Evolutionary conservation across 441 rosid genomes (phyloP).

Genomic region (Erodium trifolium): DNA sequence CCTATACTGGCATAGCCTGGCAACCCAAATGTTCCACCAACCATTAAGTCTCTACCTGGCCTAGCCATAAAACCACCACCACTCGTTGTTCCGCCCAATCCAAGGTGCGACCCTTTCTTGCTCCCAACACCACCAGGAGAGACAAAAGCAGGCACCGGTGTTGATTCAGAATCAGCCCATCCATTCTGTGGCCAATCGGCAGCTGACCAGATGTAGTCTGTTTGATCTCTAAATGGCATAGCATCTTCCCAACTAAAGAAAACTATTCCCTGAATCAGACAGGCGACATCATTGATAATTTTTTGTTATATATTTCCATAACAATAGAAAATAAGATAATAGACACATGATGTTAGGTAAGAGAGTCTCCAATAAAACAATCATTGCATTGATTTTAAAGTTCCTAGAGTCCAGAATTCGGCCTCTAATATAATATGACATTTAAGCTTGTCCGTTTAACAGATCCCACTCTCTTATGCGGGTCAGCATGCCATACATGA

Average conservation of each 20-base stretch:
- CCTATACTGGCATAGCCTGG: constrained; percentile 65
- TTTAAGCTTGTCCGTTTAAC: neutral
- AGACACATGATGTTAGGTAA: neutral
- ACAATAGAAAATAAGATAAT: neutral
- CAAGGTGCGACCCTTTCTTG: constrained; percentile 70
- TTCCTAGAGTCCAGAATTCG: constrained; percentile 15
- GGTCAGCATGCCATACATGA: neutral
- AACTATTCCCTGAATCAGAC: constrained; percentile 58
- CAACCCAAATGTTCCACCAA: constrained; percentile 52
- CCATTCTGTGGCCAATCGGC: constrained; percentile 90
- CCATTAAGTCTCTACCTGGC: constrained; percentile 43
- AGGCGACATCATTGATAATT: neutral
- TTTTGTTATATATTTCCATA: neutral
- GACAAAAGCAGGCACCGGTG: constrained; percentile 65
- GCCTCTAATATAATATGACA: constrained; percentile 11
- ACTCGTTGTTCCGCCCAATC: constrained; percentile 70
- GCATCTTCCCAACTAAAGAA: constrained; percentile 63
- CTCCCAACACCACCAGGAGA: constrained; percentile 77
- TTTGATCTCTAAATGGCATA: constrained; percentile 31
- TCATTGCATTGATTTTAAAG: neutral
- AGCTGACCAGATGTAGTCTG: constrained; percentile 61
- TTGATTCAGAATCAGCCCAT: constrained; percentile 82
- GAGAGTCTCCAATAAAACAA: neutral
- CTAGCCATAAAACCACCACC: constrained; percentile 46
- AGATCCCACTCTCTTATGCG: neutral